Evolutionary conservation across 345 rosid species (phyloP).

Genomic region (Citrus australasica): DNA sequence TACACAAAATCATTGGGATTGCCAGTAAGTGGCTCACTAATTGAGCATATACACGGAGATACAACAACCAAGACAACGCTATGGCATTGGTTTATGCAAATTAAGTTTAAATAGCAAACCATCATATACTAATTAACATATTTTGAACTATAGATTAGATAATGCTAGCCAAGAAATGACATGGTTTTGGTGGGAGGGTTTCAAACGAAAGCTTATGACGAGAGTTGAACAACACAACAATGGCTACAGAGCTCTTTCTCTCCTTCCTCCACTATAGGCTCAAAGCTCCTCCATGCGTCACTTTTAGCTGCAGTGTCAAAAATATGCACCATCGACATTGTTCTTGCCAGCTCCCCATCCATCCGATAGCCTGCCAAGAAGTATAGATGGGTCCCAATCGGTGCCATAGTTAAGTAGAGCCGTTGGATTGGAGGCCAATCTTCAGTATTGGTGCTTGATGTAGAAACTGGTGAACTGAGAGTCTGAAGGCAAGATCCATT

Average conservation of each 20-base stretch:
- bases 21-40: background rate
- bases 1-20: background rate
- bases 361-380: constrained; percentile 41
- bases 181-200: background rate
- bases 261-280: constrained; percentile 29
- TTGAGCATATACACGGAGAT: background rate
- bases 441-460: background rate
- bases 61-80: background rate
- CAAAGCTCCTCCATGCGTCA: constrained; percentile 42
- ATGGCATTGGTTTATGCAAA: background rate
- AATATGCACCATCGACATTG: constrained; percentile 28
- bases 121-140: too few relatives aligned
- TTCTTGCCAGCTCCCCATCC: constrained; percentile 24
- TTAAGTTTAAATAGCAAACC: background rate
- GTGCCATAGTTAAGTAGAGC: constrained; percentile 45
- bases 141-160: background rate
- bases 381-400: constrained; percentile 37
- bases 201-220: background rate
- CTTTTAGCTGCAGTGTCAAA: constrained; percentile 34
- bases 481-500: constrained; percentile 35
- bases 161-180: too few relatives aligned
- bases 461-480: constrained; percentile 16
- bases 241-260: constrained; percentile 53
- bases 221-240: constrained; percentile 39
- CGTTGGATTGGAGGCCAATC: constrained; percentile 27